Base-by-base conservation (phyloP, 306 rosid species). In the Carpinus viminea region DNA sequence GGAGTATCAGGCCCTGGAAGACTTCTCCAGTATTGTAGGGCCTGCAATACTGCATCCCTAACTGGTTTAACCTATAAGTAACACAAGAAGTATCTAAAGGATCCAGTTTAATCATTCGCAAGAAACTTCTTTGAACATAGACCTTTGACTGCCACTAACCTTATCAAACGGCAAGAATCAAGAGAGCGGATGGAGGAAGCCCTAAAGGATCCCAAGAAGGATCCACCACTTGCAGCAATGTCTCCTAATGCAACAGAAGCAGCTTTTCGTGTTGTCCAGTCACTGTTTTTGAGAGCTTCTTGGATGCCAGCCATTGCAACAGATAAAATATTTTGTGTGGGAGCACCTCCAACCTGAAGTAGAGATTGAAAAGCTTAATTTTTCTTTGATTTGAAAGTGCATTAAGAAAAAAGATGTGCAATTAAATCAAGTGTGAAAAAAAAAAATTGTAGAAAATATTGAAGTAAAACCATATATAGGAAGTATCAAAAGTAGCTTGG, bases 201-300 rank as follows among this genome's bases (percentile, higher is more conserved):
- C 89, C 86, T 91, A 65, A 87, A 82, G 53, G 85, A 81, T 20
- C 76, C 84, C 74, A 90, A 78, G 79, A 82, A 86, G 36, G 93
- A 85, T 61, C 85, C 91, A 51, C 89, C 84, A 18, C 79, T 75
- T 53, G 93, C 74, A 78, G 90, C 97, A 57, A 93, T 86, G 21
- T 91, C 91, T 20, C 91, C 90, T 46, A 93, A 81, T 8, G 97
- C 93, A 11, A 85, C 51, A 24, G 97, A 85, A 56, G 98, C 98
- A 8, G 97, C 93, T 89, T 91, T 93, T 41, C 98, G 95, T 24
- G 98, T 93, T 3, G 91, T 73, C 98, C 98, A 93, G 68, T 93
- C 98, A 59, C 75, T 89, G 66, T 73, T 89, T 74, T 90, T 89
- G 0, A 93, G 88, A 62, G 92, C 85, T 79, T 90, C 97, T 81